Percentiles rank a stretch among this genome's conserved stretches.
Conservation (phyloP, 169 alveolate species). For the Plasmodium billcollinsi region DNA sequence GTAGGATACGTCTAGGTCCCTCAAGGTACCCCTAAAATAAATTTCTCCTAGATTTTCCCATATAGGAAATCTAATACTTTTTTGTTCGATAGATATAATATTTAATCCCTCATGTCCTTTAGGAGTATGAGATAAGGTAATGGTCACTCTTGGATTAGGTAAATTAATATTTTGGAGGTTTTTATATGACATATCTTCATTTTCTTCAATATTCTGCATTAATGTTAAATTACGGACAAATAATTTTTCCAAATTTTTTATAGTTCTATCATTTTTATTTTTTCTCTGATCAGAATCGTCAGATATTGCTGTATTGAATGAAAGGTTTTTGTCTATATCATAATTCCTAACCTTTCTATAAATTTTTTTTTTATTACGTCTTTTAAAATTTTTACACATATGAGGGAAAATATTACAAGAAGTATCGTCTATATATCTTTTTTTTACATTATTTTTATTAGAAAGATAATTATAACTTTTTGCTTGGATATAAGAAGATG, state of each 20-base stretch:
- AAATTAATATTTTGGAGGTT: conserved; percentile 43
- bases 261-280: conserved; percentile 13
- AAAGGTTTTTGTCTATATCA: conserved; percentile 4
- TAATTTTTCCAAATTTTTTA: conserved; percentile 47
- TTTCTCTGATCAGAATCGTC: conserved; percentile 16
- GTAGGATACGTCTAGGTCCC: conserved; percentile 85
- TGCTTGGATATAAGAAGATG: conserved; percentile 69
- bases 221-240: conserved; percentile 49
- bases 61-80: conserved; percentile 75
- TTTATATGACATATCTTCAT: conserved; percentile 37
- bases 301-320: conserved; percentile 33
- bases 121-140: conserved; percentile 47
- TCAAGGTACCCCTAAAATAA: conserved; percentile 86
- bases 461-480: conserved; percentile 38
- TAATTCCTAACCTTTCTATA: not conserved
- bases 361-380: conserved; percentile 24
- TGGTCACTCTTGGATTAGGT: conserved; percentile 71
- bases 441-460: conserved; percentile 12
- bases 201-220: conserved; percentile 53
- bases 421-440: conserved; percentile 9
- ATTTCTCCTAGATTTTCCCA: conserved; percentile 90
- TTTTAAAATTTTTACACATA: conserved; percentile 6
- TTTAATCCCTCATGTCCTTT: conserved; percentile 58
- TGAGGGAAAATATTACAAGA: conserved; percentile 26
- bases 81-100: conserved; percentile 38